Evolutionary conservation across 1,284 basidiomycete genomes (phyloP).

Genomic region (Naganishia liquefaciens): DNA sequence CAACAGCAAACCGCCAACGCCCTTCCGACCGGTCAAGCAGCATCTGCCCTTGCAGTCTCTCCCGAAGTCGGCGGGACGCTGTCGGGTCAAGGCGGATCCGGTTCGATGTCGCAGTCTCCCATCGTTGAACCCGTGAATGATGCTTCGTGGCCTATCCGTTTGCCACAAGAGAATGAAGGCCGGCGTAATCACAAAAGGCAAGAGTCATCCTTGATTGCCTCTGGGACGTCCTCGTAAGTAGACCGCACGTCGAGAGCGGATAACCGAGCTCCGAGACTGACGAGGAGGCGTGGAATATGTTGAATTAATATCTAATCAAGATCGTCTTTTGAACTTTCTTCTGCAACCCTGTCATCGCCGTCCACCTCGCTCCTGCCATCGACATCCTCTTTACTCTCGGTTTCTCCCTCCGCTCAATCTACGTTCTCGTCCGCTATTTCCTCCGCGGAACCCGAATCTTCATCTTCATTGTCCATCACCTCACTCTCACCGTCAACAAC

Average conservation of each 20-base stretch:
- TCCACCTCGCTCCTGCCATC: background rate
- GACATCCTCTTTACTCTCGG: background rate
- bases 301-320: background rate
- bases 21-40: constrained; percentile 2
- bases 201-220: background rate
- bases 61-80: background rate
- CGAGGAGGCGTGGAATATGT: too few species aligned
- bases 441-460: background rate
- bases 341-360: constrained; percentile 6
- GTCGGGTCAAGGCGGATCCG: background rate
- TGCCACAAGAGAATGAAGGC: too few species aligned
- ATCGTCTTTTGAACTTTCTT: background rate
- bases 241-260: background rate
- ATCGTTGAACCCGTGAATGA: background rate
- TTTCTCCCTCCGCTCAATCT: background rate
- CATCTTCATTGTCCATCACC: background rate
- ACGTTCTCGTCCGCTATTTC: background rate
- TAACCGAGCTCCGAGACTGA: background rate
- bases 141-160: background rate
- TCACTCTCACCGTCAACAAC: background rate
- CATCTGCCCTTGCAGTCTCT: background rate
- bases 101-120: background rate
- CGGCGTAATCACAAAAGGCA: background rate
- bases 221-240: constrained; percentile 9
- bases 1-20: background rate